Evolutionary conservation across 345 rosid species (phyloP), one percentile per base, ranked within the genome.

Genomic region (Pistacia atlantica): DNA sequence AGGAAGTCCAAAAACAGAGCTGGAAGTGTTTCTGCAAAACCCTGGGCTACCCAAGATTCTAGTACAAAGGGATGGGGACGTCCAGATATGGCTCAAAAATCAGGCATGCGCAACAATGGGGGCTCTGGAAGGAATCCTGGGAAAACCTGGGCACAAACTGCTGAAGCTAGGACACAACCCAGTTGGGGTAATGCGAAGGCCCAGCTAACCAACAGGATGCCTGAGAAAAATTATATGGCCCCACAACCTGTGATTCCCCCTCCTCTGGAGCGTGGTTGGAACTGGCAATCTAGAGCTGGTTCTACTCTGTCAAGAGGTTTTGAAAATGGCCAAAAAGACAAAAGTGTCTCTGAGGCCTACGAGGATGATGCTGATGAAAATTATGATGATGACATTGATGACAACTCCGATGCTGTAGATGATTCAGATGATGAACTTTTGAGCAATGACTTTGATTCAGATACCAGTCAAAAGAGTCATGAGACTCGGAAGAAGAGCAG

Each of bases 241-340:
- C 81, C 89, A 3, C 77, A 86, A 64, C 80, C 90, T 67, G 75
- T 28, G 9, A 59, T 85, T 72, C 81, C 65, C 58, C 89, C 90
- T 71, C 96, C 96, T 77, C 80, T 93, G 78, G 86, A 88, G 84
- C 88, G 86, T 78, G 99, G 99, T 28, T 92, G 97, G 99, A 93
- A 89, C 74, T 92, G 98, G 99, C 88, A 89, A 79, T 77, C 88
- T 18, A 86, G 92, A 72, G 62, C 81, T 56, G 91, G 73, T n/a
- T n/a, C n/a, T n/a, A n/a, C n/a, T n/a, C n/a, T n/a, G n/a, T n/a
- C n/a, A n/a, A n/a, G n/a, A n/a, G n/a, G n/a, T n/a, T n/a, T n/a
- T n/a, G n/a, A n/a, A n/a, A n/a, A n/a, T n/a, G n/a, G n/a, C n/a
- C n/a, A n/a, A n/a, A n/a, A n/a, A n/a, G n/a, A n/a, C n/a, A n/a